Percentiles rank a stretch among this genome's conserved stretches.
These are phyloP conservation scores for Candida gigantensis DNA, from an alignment of 1,139 yeast species.

Conservation along the genomic window DNA sequence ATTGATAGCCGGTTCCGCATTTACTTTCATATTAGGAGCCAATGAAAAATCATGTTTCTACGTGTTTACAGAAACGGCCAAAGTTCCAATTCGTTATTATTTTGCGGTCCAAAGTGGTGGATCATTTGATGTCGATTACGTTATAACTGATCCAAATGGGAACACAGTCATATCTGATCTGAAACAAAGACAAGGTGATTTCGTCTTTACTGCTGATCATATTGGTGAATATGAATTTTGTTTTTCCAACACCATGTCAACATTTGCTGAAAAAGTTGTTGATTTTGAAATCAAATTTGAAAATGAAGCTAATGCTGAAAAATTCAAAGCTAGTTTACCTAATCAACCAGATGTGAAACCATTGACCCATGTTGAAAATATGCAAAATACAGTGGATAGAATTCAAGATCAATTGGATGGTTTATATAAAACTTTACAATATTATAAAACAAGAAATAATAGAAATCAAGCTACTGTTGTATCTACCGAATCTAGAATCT, in stretches of 20 bases:
- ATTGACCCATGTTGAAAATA: conserved; percentile 59
- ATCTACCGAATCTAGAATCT: conserved; percentile 85
- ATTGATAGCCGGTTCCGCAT: conserved; percentile 53
- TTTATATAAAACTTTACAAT: conserved; percentile 66
- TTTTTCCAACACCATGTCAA: conserved; percentile 83
- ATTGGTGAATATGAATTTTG: conserved; percentile 92
- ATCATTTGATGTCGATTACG: conserved; percentile 79
- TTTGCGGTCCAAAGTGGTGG: conserved; percentile 95
- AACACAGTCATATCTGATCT: conserved; percentile 57
- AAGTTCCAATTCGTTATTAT: conserved; percentile 72
- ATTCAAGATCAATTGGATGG: conserved; percentile 71
- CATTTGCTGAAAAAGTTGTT: conserved; percentile 83
- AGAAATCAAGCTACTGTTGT: conserved; percentile 90
- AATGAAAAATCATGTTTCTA: conserved; percentile 79
- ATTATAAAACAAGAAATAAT: conserved; percentile 89
- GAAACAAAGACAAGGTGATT: conserved; percentile 84
- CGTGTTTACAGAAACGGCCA: conserved; percentile 64
- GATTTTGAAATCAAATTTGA: conserved; percentile 80
- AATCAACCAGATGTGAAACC: conserved; percentile 58
- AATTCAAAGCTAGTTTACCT: conserved; percentile 67
- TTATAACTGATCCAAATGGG: conserved; percentile 68
- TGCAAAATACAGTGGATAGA: conserved; percentile 56
- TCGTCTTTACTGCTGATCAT: conserved; percentile 65
- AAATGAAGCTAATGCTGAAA: conserved; percentile 36
- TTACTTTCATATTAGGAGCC: conserved; percentile 79